A percentile compares a stretch with the other conserved stretches of the same genome.
Evolutionary conservation across 352 stramenopile species (phyloP).

Genomic region (Globisporangium yorkense): DNA sequence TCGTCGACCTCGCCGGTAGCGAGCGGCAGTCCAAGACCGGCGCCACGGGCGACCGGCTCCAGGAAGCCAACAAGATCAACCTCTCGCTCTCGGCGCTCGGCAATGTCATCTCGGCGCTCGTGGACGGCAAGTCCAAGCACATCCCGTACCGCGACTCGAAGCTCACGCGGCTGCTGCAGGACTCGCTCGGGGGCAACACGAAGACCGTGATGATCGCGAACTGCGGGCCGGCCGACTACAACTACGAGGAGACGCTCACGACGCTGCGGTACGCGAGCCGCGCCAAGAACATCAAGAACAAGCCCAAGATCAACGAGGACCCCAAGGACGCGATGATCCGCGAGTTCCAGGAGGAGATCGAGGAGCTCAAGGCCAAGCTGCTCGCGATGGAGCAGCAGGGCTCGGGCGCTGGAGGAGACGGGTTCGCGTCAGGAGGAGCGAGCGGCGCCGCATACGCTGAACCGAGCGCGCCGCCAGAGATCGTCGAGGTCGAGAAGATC

Average conservation of each 20-base stretch:
- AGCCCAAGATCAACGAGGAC: slow-evolving; percentile 98
- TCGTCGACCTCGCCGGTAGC: slow-evolving; percentile 81
- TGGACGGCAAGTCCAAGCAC: slow-evolving; percentile 57
- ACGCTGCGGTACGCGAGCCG: slow-evolving; percentile 96
- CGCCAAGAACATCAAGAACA: slow-evolving; percentile 99
- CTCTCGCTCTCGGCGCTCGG: slow-evolving; percentile 56
- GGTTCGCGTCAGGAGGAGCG: not conserved
- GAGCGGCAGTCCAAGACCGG: slow-evolving; percentile 74
- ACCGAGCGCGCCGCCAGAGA: slow-evolving; percentile 19
- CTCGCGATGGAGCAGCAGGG: slow-evolving; percentile 48
- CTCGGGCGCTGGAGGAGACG: slow-evolving; percentile 8
- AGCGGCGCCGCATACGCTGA: slow-evolving; percentile 3
- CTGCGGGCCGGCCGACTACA: slow-evolving; percentile 96
- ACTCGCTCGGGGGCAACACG: slow-evolving; percentile 91
- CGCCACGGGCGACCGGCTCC: slow-evolving; percentile 57
- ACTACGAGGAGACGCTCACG: slow-evolving; percentile 94
- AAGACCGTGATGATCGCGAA: slow-evolving; percentile 99
- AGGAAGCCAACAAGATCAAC: slow-evolving; percentile 83
- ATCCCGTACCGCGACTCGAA: slow-evolving; percentile 87
- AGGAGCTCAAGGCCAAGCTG: slow-evolving; percentile 86
- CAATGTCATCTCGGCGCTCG: slow-evolving; percentile 85
- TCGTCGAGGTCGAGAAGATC: slow-evolving; percentile 81
- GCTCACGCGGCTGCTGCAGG: slow-evolving; percentile 84
- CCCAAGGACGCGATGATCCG: slow-evolving; percentile 96
- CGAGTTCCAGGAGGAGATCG: slow-evolving; percentile 96